Conservation (phyloP, 768 basidiomycete genomes). For the Coprinellus micaceus region DNA sequence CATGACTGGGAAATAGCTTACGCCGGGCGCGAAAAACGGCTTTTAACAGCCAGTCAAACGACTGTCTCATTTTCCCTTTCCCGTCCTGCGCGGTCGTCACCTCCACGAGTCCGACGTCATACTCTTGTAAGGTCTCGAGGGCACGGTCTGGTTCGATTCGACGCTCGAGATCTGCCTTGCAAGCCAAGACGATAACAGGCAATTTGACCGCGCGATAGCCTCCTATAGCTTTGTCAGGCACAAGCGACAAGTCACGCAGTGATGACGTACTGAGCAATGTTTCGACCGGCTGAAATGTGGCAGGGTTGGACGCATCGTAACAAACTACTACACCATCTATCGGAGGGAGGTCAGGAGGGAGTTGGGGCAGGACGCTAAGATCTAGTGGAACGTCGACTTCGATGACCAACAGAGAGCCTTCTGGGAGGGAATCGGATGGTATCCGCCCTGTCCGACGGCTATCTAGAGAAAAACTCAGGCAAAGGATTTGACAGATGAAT, state of each 20-base stretch:
- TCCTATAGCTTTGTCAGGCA: constrained; percentile 34
- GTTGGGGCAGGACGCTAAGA: constrained; percentile 24
- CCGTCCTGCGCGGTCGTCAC: constrained; percentile 53
- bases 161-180: constrained; percentile 73
- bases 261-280: constrained; percentile 63
- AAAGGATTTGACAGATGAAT: neutral
- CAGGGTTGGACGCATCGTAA: constrained; percentile 66
- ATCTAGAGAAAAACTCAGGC: constrained; percentile 20
- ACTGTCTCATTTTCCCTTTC: constrained; percentile 67
- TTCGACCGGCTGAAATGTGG: constrained; percentile 65
- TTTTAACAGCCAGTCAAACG: constrained; percentile 72
- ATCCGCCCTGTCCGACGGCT: constrained; percentile 25
- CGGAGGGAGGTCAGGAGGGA: constrained; percentile 38
- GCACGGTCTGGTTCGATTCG: constrained; percentile 57
- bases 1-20: constrained; percentile 21
- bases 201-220: constrained; percentile 54
- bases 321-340: constrained; percentile 82
- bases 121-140: constrained; percentile 46
- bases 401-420: constrained; percentile 47
- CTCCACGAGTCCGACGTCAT: constrained; percentile 78
- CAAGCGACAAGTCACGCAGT: neutral
- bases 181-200: constrained; percentile 74
- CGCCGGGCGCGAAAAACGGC: constrained; percentile 53
- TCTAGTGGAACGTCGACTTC: constrained; percentile 48
- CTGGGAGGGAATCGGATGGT: constrained; percentile 23